Evolutionary conservation across 1,284 basidiomycete genomes (phyloP).

Genomic region (Wolfiporia cocos): DNA sequence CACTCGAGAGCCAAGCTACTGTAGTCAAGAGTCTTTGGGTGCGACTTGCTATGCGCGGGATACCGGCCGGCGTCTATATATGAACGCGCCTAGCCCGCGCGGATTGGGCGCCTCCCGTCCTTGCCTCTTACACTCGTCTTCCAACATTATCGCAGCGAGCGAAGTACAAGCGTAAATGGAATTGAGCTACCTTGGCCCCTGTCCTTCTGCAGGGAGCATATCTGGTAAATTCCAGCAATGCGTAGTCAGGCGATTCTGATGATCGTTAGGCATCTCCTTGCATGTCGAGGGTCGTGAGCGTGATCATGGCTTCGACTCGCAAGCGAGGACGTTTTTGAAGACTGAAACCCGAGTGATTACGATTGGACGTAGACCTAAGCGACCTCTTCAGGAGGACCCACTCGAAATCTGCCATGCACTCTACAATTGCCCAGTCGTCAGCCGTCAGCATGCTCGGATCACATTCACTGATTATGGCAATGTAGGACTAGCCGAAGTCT

Average conservation of each 20-base stretch:
- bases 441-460: slow-evolving; percentile 60
- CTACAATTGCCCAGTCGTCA: slow-evolving; percentile 61
- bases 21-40: too few species aligned
- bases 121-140: too few species aligned
- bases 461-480: slow-evolving; percentile 52
- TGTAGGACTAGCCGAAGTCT: slow-evolving; percentile 29
- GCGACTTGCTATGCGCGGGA: too few species aligned
- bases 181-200: too few species aligned
- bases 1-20: too few species aligned
- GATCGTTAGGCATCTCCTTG: slow-evolving; percentile 36
- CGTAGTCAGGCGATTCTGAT: neutral
- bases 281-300: slow-evolving; percentile 38
- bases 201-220: neutral
- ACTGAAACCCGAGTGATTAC: slow-evolving; percentile 37
- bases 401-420: slow-evolving; percentile 33
- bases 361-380: slow-evolving; percentile 44
- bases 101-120: too few species aligned
- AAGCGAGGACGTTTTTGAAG: slow-evolving; percentile 38
- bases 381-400: slow-evolving; percentile 20
- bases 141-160: too few species aligned
- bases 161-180: too few species aligned
- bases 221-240: neutral
- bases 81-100: too few species aligned
- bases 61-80: too few species aligned
- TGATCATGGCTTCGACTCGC: slow-evolving; percentile 28